Evolutionary conservation across 108 stramenopile genomes (phyloP).

Genomic region (Skeletonema menzelii): DNA sequence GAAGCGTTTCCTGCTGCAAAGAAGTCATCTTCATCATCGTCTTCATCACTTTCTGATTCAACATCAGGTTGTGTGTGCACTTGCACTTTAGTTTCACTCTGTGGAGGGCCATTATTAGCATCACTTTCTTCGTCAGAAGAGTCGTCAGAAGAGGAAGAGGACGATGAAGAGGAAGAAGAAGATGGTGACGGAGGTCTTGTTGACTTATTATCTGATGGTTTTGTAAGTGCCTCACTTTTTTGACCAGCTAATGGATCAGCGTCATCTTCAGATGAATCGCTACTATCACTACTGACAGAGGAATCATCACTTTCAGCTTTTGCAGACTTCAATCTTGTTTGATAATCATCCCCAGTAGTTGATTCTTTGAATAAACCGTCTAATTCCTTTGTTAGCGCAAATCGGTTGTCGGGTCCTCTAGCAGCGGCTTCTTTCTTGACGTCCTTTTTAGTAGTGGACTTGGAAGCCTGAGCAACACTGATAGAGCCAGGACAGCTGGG

Average conservation of each 20-base stretch:
- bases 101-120: conserved; percentile 13
- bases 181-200: conserved; percentile 7
- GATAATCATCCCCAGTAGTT: conserved; percentile 43
- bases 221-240: conserved; percentile 1
- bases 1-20: conserved; percentile 23
- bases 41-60: conserved; percentile 3
- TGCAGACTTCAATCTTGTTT: conserved; percentile 9
- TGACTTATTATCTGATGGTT: background rate
- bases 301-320: conserved; percentile 1
- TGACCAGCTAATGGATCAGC: conserved; percentile 31
- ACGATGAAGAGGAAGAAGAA: conserved; percentile 35
- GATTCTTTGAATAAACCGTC: conserved; percentile 40
- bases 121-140: conserved; percentile 10
- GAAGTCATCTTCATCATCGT: conserved; percentile 35
- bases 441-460: background rate
- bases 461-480: background rate
- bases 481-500: conserved; percentile 27
- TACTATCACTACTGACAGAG: background rate
- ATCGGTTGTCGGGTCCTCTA: conserved; percentile 24
- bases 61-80: conserved; percentile 3
- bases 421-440: background rate
- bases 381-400: conserved; percentile 33
- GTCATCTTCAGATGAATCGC: conserved; percentile 12
- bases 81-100: conserved; percentile 2
- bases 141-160: conserved; percentile 14